Percentiles rank a stretch among this genome's conserved stretches.
Evolutionary conservation across 2,329 filamentous ascomycete species (phyloP).

Genomic region (Fusarium solani-melongenae): DNA sequence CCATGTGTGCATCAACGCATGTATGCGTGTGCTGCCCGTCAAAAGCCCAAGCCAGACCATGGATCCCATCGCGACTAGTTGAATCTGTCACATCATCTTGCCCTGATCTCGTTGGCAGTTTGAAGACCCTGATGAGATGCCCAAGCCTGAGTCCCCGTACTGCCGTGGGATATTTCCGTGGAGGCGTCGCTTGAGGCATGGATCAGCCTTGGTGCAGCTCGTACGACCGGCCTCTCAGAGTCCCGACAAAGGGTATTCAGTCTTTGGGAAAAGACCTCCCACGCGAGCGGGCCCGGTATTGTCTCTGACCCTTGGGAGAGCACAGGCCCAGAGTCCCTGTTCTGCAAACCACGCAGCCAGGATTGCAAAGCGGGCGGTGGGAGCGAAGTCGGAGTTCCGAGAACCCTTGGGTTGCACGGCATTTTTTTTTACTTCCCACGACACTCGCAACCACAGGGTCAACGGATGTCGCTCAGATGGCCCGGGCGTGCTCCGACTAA

Average conservation of each 20-base stretch:
- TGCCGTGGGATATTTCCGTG: neutral
- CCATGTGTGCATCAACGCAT: constrained; percentile 2
- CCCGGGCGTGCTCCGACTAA: constrained; percentile 30
- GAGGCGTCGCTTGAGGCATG: neutral
- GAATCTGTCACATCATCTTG: constrained; percentile 18
- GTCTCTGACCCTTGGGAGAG: neutral
- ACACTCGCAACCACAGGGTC: constrained; percentile 1
- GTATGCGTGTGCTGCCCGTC: constrained; percentile 12
- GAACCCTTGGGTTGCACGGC: constrained; percentile 24
- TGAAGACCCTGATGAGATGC: neutral
- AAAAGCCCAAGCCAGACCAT: neutral
- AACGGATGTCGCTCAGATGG: constrained; percentile 27
- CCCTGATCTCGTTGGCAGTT: constrained; percentile 8
- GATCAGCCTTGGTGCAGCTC: neutral
- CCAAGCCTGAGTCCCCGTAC: neutral
- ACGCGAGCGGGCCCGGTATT: constrained; percentile 10
- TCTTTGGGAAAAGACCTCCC: constrained; percentile 2
- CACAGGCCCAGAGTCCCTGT: neutral
- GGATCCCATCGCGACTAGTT: constrained; percentile 7
- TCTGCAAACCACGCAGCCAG: constrained; percentile 22
- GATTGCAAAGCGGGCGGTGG: constrained; percentile 17
- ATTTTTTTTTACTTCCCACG: constrained; percentile 28
- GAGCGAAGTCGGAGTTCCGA: constrained; percentile 40
- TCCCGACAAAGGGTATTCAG: constrained; percentile 5
- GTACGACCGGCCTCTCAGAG: constrained; percentile 32